A percentile compares a stretch with the other conserved stretches of the same genome.
Evolutionary conservation across 1,284 basidiomycete species (phyloP).

Genomic region (Cerrena zonata): DNA sequence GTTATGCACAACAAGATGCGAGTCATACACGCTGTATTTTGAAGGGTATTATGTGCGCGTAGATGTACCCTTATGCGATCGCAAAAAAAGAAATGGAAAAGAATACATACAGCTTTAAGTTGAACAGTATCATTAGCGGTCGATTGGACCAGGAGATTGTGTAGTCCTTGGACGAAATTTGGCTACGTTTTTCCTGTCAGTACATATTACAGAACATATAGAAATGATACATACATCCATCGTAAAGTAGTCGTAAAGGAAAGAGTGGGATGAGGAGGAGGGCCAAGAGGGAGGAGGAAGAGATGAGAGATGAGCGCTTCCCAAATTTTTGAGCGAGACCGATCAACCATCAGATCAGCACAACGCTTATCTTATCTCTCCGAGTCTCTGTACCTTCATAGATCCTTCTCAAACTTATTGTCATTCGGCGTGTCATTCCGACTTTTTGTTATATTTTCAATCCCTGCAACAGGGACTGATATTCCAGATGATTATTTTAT

Average conservation of each 20-base stretch:
- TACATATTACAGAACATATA: neutral
- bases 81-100: slow-evolving; percentile 2
- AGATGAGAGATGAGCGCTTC: slow-evolving; percentile 12
- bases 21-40: no score
- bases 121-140: slow-evolving; percentile 81
- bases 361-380: neutral
- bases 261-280: slow-evolving; percentile 11
- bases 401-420: neutral
- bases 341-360: neutral
- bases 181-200: slow-evolving; percentile 36
- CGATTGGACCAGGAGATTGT: slow-evolving; percentile 78
- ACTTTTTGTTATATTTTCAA: neutral
- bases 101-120: slow-evolving; percentile 73
- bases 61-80: no score
- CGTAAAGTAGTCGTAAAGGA: slow-evolving; percentile 13
- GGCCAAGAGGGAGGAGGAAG: slow-evolving; percentile 9
- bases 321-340: slow-evolving; percentile 27
- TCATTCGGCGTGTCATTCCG: neutral
- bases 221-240: slow-evolving; percentile 24
- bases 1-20: no score
- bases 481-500: neutral
- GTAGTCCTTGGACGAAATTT: slow-evolving; percentile 70
- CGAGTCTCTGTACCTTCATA: neutral
- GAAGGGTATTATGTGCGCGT: no score
- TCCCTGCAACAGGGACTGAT: neutral